These are phyloP conservation scores for Paxillus rubicundulus DNA, from an alignment of 768 basidiomycete genomes.

Conservation along the genomic window DNA sequence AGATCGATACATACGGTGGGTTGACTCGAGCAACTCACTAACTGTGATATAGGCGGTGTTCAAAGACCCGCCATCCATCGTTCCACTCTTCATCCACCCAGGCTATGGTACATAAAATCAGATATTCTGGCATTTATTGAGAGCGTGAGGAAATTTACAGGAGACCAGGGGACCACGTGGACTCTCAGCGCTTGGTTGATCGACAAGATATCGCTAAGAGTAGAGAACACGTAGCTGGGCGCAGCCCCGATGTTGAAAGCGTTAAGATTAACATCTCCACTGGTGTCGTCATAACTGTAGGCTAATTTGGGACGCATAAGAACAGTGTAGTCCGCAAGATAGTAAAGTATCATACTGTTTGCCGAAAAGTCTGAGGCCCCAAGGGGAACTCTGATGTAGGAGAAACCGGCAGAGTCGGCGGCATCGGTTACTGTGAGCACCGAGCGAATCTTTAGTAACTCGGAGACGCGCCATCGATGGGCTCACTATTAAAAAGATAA, in stretches of 20 bases:
- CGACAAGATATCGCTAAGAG: slow-evolving; percentile 60
- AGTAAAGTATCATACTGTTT: slow-evolving; percentile 36
- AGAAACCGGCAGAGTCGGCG: slow-evolving; percentile 61
- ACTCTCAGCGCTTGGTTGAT: slow-evolving; percentile 53
- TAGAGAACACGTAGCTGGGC: slow-evolving; percentile 62
- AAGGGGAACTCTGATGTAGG: slow-evolving; percentile 65
- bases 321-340: neutral
- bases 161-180: slow-evolving; percentile 72
- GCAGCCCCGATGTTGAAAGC: slow-evolving; percentile 55
- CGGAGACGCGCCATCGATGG: neutral
- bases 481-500: slow-evolving; percentile 50
- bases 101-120: slow-evolving; percentile 42
- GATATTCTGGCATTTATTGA: neutral
- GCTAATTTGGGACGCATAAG: slow-evolving; percentile 30
- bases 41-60: slow-evolving; percentile 43
- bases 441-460: neutral
- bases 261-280: slow-evolving; percentile 56
- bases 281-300: slow-evolving; percentile 66
- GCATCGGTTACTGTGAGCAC: slow-evolving; percentile 50
- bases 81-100: slow-evolving; percentile 74
- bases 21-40: slow-evolving; percentile 39
- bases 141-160: slow-evolving; percentile 42
- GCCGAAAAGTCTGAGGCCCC: slow-evolving; percentile 76
- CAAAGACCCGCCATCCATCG: slow-evolving; percentile 67
- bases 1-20: neutral